A percentile compares a stretch with the other conserved stretches of the same genome.
Evolutionary conservation across 2,329 filamentous ascomycete species (phyloP).

Genomic region (Curvularia spicifera): DNA sequence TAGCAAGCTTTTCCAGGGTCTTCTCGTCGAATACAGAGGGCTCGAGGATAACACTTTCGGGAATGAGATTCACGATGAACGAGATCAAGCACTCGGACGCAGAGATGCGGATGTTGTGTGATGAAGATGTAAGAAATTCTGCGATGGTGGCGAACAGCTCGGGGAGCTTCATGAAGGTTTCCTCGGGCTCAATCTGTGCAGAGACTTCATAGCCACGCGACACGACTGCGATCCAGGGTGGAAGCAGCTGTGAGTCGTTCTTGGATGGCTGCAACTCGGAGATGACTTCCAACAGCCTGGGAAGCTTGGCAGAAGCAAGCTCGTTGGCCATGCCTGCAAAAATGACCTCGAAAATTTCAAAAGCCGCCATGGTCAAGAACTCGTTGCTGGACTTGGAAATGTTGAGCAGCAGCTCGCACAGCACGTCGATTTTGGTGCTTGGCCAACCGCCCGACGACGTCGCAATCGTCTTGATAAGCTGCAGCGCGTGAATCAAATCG

Average conservation of each 20-base stretch:
- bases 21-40: constrained; percentile 94
- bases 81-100: constrained; percentile 95
- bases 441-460: constrained; percentile 92
- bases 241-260: constrained; percentile 92
- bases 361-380: constrained; percentile 93
- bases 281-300: constrained; percentile 87
- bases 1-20: constrained; percentile 79
- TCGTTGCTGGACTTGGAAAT: constrained; percentile 92
- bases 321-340: constrained; percentile 91
- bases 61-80: constrained; percentile 89
- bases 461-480: constrained; percentile 89
- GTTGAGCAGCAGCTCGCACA: constrained; percentile 86
- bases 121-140: constrained; percentile 81
- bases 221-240: constrained; percentile 94
- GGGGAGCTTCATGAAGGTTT: constrained; percentile 90
- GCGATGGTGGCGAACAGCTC: constrained; percentile 82
- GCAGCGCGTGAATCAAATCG: constrained; percentile 85
- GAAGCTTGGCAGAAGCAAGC: constrained; percentile 85
- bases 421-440: constrained; percentile 88
- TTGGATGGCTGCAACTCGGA: constrained; percentile 87
- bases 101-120: constrained; percentile 91
- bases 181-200: constrained; percentile 83
- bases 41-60: constrained; percentile 80
- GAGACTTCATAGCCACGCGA: constrained; percentile 94
- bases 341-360: constrained; percentile 97